phyloP scores from a whole-genome alignment of 2,329 filamentous ascomycete species.

The Colletotrichum limetticola region DNA sequence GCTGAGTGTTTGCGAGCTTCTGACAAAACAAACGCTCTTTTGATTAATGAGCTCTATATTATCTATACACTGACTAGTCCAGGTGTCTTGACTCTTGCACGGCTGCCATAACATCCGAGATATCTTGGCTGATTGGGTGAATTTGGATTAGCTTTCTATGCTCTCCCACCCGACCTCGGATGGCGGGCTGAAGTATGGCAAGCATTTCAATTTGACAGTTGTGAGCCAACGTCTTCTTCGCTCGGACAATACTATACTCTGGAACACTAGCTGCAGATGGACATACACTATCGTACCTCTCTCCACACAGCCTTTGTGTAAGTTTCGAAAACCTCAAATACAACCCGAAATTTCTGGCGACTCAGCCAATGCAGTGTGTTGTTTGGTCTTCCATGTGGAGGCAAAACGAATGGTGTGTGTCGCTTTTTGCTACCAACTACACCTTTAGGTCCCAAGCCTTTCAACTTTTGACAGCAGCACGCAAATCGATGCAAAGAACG shows the following conservation, averaged over 20 bases:
- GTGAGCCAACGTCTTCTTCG: not conserved
- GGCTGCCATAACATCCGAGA: not conserved
- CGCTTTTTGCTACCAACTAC: not conserved
- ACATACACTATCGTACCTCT: not conserved
- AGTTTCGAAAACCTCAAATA: not conserved
- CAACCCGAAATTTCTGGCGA: not conserved
- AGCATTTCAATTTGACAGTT: slow-evolving; percentile 1
- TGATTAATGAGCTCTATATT: not conserved
- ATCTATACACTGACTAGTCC: not conserved
- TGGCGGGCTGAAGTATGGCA: not conserved
- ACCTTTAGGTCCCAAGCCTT: slow-evolving; percentile 3
- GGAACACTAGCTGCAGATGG: slow-evolving; percentile 13
- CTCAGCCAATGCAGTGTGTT: not conserved
- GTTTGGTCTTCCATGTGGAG: not conserved
- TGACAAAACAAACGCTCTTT: not conserved
- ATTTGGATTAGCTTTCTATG: not conserved
- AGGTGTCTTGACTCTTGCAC: not conserved
- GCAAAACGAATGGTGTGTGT: slow-evolving; percentile 1
- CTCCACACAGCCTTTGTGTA: not conserved
- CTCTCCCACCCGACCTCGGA: not conserved
- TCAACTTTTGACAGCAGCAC: not conserved
- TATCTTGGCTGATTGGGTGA: not conserved
- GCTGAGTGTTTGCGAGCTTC: not conserved
- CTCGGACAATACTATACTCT: not conserved
- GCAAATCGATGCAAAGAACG: slow-evolving; percentile 12